phyloP scores from a whole-genome alignment of 2,329 filamentous ascomycete genomes.

The Fusarium nurragi region DNA sequence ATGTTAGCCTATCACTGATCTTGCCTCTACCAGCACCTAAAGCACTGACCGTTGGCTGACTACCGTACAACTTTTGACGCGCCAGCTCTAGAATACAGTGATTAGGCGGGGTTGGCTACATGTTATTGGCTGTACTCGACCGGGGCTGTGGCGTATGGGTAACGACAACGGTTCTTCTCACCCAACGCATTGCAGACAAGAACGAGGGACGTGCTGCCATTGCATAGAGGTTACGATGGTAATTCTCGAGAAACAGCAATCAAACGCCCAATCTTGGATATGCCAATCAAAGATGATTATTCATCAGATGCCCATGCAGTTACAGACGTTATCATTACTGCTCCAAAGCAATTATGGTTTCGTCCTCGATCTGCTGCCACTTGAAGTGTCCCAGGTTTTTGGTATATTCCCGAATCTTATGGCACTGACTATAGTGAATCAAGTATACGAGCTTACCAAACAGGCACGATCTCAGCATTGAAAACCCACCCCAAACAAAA shows the following conservation, averaged over 20 bases:
- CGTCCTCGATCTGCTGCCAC: constrained; percentile 21
- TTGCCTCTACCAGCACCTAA: constrained; percentile 25
- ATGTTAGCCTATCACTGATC: constrained; percentile 9
- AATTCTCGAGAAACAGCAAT: constrained; percentile 29
- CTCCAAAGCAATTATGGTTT: constrained; percentile 32
- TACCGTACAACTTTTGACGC: constrained; percentile 15
- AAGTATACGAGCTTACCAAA: constrained; percentile 13
- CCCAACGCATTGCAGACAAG: constrained; percentile 27
- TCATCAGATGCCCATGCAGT: constrained; percentile 14
- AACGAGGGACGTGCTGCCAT: constrained; percentile 13
- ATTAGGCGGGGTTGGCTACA: constrained; percentile 11
- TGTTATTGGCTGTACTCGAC: constrained; percentile 25
- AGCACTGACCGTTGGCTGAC: constrained; percentile 7
- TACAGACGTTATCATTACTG: constrained; percentile 21
- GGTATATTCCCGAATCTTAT: not conserved
- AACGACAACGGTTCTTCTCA: constrained; percentile 22
- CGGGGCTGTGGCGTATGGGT: constrained; percentile 24
- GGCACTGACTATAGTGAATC: constrained; percentile 4
- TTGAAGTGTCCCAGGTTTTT: constrained; percentile 21
- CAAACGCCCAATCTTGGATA: constrained; percentile 22
- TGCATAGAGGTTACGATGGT: constrained; percentile 9
- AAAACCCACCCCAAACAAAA: constrained; percentile 9
- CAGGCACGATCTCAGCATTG: constrained; percentile 14
- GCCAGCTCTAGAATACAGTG: constrained; percentile 19
- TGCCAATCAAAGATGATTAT: constrained; percentile 22